phyloP scores from a whole-genome alignment of 2,329 filamentous ascomycete species.

The Ophiostoma tasmaniense region DNA sequence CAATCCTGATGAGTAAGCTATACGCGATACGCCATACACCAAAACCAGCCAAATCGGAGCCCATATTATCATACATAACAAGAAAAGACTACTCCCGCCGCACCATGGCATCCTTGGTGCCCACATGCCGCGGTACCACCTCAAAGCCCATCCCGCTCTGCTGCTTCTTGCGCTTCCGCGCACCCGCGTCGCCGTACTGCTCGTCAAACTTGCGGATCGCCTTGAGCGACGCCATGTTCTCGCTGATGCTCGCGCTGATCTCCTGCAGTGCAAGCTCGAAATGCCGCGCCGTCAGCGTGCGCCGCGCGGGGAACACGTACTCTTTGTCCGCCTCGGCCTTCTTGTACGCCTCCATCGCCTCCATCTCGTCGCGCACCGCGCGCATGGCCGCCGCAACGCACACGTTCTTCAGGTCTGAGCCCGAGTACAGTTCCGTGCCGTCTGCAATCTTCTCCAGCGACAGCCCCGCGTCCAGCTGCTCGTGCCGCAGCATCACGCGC shows the following conservation, averaged over 20 bases:
- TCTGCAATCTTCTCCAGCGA: conserved; percentile 54
- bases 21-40: not conserved
- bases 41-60: not conserved
- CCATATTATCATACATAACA: too few species aligned
- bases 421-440: conserved; percentile 68
- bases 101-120: conserved; percentile 37
- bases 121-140: conserved; percentile 27
- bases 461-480: conserved; percentile 52
- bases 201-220: conserved; percentile 94
- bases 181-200: conserved; percentile 77
- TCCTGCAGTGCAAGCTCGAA: conserved; percentile 81
- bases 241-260: conserved; percentile 84
- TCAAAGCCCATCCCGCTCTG: conserved; percentile 52
- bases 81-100: conserved; percentile 20
- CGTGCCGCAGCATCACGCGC: conserved; percentile 60
- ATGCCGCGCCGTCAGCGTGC: conserved; percentile 58
- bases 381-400: conserved; percentile 72
- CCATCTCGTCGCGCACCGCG: conserved; percentile 65
- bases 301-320: conserved; percentile 58
- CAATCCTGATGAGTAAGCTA: not conserved
- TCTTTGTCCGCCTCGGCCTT: conserved; percentile 29
- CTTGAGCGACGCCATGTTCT: conserved; percentile 81
- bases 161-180: conserved; percentile 55
- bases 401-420: conserved; percentile 75
- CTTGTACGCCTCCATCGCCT: conserved; percentile 42